phyloP scores from a whole-genome alignment of 2,329 filamentous ascomycete species.

The Exutisphaerella laricina region DNA sequence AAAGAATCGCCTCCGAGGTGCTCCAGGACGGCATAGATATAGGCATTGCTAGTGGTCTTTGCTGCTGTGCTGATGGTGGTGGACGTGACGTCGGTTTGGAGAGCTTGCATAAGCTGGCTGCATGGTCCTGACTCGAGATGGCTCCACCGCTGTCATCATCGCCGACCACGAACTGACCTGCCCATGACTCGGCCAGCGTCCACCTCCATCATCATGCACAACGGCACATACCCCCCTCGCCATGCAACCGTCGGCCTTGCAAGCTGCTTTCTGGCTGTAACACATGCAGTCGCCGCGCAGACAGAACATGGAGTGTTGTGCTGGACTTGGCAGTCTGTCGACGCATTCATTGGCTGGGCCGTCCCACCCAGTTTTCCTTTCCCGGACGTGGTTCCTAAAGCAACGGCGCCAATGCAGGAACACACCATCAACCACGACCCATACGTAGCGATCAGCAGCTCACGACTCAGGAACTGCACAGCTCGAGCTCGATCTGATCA shows the following conservation, averaged over 20 bases:
- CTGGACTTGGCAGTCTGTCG: no score
- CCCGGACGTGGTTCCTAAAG: neutral
- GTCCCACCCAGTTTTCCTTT: no score
- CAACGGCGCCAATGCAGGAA: conserved; percentile 4
- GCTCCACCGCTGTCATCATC: conserved; percentile 3
- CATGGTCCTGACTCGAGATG: neutral
- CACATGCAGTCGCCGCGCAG: no score
- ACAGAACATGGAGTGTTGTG: no score
- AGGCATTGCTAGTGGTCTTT: neutral
- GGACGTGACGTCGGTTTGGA: conserved; percentile 4
- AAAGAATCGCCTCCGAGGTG: neutral
- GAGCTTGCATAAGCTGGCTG: neutral
- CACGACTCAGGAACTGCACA: neutral
- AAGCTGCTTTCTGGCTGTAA: no score
- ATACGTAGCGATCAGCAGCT: conserved; percentile 1
- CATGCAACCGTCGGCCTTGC: no score
- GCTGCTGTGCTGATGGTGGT: neutral
- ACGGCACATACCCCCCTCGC: no score
- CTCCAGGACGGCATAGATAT: neutral
- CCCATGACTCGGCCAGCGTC: conserved; percentile 4
- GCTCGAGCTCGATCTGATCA: neutral
- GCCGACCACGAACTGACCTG: neutral
- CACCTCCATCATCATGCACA: conserved; percentile 2
- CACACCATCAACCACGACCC: conserved; percentile 1
- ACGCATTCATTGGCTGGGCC: no score